Conservation (phyloP, 1,284 basidiomycete species). For the Leccinum griseonigrum region DNA sequence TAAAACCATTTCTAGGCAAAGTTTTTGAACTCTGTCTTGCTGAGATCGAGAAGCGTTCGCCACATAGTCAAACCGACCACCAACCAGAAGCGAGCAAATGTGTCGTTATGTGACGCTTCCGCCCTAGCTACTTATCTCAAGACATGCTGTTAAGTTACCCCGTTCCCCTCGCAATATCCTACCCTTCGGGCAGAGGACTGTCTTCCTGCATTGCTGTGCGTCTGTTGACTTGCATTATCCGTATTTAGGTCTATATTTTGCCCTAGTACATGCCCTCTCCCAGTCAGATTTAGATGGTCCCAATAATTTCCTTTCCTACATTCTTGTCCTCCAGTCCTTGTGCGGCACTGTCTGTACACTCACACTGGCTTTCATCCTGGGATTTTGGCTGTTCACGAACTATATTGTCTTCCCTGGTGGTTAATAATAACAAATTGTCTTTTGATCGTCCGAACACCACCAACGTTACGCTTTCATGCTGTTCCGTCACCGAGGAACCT, state of each 20-base stretch:
- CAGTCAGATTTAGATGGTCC: constrained; percentile 31
- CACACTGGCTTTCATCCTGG: constrained; percentile 24
- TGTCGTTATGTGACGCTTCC: constrained; percentile 60
- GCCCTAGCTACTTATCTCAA: constrained; percentile 16
- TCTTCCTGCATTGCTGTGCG: constrained; percentile 31
- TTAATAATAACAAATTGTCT: constrained; percentile 30
- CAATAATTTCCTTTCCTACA: constrained; percentile 30
- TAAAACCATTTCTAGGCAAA: constrained; percentile 50
- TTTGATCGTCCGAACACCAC: not conserved
- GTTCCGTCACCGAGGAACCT: constrained; percentile 75
- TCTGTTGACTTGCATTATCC: constrained; percentile 37
- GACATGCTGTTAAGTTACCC: constrained; percentile 33
- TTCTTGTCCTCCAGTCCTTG: constrained; percentile 21
- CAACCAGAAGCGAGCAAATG: constrained; percentile 59
- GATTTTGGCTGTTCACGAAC: constrained; percentile 30
- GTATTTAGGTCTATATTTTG: constrained; percentile 32
- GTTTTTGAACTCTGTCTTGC: constrained; percentile 87
- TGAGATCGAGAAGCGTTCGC: constrained; percentile 79
- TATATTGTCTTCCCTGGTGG: constrained; percentile 38
- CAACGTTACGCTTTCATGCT: constrained; percentile 39
- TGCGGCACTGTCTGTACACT: constrained; percentile 31
- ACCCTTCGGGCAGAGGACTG: constrained; percentile 14
- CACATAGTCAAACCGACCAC: constrained; percentile 56
- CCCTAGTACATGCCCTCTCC: constrained; percentile 18
- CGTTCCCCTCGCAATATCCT: constrained; percentile 29